Percentiles rank a stretch among this genome's conserved stretches.
Conservation (phyloP, 495 filamentous ascomycete species). For the Aspergillus avenaceus region DNA sequence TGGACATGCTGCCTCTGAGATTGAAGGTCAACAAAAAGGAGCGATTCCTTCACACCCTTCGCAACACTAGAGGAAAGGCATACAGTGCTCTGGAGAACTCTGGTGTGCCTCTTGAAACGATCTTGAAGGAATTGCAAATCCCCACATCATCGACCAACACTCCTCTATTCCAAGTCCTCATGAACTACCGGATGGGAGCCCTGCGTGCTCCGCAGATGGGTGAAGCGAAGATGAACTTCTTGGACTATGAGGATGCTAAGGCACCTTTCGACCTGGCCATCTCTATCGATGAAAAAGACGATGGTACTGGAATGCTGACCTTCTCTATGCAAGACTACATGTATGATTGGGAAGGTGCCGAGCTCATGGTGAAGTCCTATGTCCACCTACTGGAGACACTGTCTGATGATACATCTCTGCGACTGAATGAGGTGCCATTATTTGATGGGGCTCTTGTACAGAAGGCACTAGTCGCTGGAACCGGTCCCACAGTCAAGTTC, state of each 20-base stretch:
- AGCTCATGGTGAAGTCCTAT: conserved; percentile 27
- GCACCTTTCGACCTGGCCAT: conserved; percentile 24
- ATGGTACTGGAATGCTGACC: not conserved
- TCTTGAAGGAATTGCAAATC: conserved; percentile 35
- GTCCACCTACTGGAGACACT: not conserved
- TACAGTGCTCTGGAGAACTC: conserved; percentile 30
- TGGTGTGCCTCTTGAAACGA: conserved; percentile 39
- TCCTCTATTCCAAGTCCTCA: conserved; percentile 37
- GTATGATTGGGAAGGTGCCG: conserved; percentile 18
- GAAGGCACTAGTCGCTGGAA: not conserved
- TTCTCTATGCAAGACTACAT: conserved; percentile 19
- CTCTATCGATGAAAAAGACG: conserved; percentile 13
- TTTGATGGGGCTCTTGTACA: not conserved
- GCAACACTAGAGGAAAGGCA: conserved; percentile 11
- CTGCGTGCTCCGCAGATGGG: conserved; percentile 3
- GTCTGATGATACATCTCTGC: conserved; percentile 17
- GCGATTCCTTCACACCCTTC: conserved; percentile 13
- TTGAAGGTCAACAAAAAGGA: conserved; percentile 17
- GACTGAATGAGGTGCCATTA: conserved; percentile 37
- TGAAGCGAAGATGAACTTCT: conserved; percentile 8
- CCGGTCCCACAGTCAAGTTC: not conserved
- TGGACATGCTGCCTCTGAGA: conserved; percentile 47
- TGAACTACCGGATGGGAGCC: conserved; percentile 33
- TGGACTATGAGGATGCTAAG: conserved; percentile 5
- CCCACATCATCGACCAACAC: conserved; percentile 27